Evolutionary conservation across 2,329 filamentous ascomycete genomes (phyloP).

Genomic region (Seiridium unicorne): DNA sequence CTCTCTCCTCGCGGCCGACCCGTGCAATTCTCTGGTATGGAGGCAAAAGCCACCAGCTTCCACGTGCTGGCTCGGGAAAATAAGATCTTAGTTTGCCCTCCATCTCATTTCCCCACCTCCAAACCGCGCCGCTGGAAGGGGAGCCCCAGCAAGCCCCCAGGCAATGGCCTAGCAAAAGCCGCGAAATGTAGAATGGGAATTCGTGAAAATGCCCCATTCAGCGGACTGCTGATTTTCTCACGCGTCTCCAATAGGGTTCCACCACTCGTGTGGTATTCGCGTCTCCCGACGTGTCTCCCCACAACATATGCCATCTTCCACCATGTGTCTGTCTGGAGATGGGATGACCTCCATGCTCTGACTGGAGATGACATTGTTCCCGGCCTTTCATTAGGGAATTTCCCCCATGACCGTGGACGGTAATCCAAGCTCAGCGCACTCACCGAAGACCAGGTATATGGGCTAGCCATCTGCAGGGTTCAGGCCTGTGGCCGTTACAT

Average conservation of each 20-base stretch:
- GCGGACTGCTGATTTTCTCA: too few species aligned
- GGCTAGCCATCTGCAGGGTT: neutral
- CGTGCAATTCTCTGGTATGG: neutral
- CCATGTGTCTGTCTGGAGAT: too few species aligned
- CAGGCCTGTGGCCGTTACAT: neutral
- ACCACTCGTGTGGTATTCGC: too few species aligned
- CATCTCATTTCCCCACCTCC: neutral
- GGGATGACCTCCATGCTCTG: too few species aligned
- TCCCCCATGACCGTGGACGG: neutral
- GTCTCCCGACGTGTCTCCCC: too few species aligned
- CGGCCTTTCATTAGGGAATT: too few species aligned
- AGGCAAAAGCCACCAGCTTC: neutral
- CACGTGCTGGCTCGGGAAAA: neutral
- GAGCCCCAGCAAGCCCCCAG: too few species aligned
- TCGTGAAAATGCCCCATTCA: neutral
- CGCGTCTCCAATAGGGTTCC: too few species aligned
- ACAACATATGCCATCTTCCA: too few species aligned
- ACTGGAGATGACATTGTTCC: too few species aligned
- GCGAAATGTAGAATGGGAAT: neutral
- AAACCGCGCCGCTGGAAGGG: neutral
- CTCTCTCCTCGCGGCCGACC: neutral
- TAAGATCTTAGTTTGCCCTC: neutral
- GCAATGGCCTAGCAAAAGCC: neutral
- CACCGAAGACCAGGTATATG: neutral
- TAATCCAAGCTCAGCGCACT: neutral